These are phyloP conservation scores for Cladosporium sp. DNA, from an alignment of 2,329 filamentous ascomycete genomes.

Conservation along the genomic window DNA sequence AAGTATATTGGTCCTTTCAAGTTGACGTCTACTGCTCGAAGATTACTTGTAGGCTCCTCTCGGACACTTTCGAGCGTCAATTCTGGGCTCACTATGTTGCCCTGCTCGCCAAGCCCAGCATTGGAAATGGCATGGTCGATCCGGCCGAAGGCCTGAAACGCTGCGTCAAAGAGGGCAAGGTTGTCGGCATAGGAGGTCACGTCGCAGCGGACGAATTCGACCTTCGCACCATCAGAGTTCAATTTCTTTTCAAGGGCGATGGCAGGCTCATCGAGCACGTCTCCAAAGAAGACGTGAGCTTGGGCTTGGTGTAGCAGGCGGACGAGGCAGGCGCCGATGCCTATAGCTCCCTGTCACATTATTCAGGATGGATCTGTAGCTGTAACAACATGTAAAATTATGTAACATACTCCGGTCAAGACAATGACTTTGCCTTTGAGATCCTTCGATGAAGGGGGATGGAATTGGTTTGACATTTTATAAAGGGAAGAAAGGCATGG, in stretches of 20 bases:
- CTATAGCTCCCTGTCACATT: slow-evolving; percentile 36
- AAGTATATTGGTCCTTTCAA: slow-evolving; percentile 44
- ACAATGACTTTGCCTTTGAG: slow-evolving; percentile 29
- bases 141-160: slow-evolving; percentile 38
- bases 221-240: slow-evolving; percentile 16
- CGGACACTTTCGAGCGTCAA: slow-evolving; percentile 40
- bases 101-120: slow-evolving; percentile 42
- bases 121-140: slow-evolving; percentile 46
- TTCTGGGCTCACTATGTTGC: slow-evolving; percentile 41
- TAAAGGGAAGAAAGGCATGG: neutral
- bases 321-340: slow-evolving; percentile 40
- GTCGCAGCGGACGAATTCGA: slow-evolving; percentile 39
- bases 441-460: slow-evolving; percentile 11
- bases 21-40: slow-evolving; percentile 43
- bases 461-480: slow-evolving; percentile 19
- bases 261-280: slow-evolving; percentile 33
- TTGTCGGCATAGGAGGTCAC: slow-evolving; percentile 43
- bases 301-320: slow-evolving; percentile 34
- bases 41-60: slow-evolving; percentile 28
- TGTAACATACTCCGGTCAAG: slow-evolving; percentile 25
- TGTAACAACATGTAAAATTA: neutral
- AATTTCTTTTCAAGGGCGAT: slow-evolving; percentile 27
- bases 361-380: neutral
- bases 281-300: slow-evolving; percentile 41
- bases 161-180: slow-evolving; percentile 42